Evolutionary conservation across 2,329 filamentous ascomycete species (phyloP), one percentile per base, ranked within the genome.

Genomic region (Scedosporium dehoogii): DNA sequence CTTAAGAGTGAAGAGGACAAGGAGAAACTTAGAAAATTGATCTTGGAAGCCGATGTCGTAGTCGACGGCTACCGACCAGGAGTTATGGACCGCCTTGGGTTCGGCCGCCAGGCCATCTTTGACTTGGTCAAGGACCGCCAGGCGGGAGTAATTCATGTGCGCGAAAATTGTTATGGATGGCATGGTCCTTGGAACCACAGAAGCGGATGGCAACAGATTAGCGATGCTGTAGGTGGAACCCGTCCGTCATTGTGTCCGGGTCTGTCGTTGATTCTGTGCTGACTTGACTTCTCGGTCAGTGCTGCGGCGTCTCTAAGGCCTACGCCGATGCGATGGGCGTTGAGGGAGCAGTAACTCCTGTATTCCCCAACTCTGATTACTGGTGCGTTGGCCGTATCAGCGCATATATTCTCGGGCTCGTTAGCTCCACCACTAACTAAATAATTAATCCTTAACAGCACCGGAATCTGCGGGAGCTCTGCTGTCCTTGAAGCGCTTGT

Each of bases 281-380:
- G 27, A 29, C 27, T 29, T 29, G 27, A 29, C 27, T 29, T 29
- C 4, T 6, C 27, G 4, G 4, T 29, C 2, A 72, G 70, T 72
- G 68, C 62, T 74, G 71, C 61, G 79, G 80, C 29, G 74, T 81
- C 0, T 80, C 78, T 0, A 71, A 74, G 62, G 75, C 72, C 29
- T 81, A 76, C 65, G 79, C 78, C 0, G 68, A 73, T 41, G 78
- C 78, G 0, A 81, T 73, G 71, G 71, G 71, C 0, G 63, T 67
- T 4, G 66, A 70, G 18, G 70, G 71, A 58, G 61, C 69, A 1
- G 68, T 72, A 1, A 70, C 68, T 0, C 70, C 71, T 3, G 66
- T 69, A 0, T 70, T 73, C n/a, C 71, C 71, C 1, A 71, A 72
- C 62, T 70, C 69, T 0, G 71, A 72, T 53, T 71, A 68, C 60